These are phyloP conservation scores for Quercus robur DNA, from an alignment of 306 rosid genomes.

Conservation along the genomic window DNA sequence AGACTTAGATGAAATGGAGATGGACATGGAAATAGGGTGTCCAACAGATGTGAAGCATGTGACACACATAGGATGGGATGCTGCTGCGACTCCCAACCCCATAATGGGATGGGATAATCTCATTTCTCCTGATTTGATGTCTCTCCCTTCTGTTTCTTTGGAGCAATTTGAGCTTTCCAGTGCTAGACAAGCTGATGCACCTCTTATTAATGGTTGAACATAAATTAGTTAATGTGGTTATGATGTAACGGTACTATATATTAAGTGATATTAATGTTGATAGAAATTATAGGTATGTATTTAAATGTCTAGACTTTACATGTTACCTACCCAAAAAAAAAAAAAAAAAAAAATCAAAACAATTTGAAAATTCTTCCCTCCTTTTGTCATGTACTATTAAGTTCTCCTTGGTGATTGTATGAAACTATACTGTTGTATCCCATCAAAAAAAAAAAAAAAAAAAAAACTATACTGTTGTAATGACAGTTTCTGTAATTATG, in stretches of 20 bases:
- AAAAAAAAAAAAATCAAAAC: too few species aligned
- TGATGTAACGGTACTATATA: neutral
- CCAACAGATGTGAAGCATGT: conserved; percentile 97
- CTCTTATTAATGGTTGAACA: conserved; percentile 14
- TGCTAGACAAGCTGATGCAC: conserved; percentile 20
- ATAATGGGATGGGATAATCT: conserved; percentile 55
- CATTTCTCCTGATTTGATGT: conserved; percentile 40
- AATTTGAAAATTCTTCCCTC: neutral
- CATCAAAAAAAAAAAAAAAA: too few species aligned
- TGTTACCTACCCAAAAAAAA: too few species aligned
- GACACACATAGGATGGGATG: conserved; percentile 94
- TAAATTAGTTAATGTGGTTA: neutral
- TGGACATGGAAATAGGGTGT: conserved; percentile 85
- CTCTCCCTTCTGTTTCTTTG: conserved; percentile 44
- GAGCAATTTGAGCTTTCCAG: conserved; percentile 25
- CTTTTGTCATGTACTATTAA: neutral
- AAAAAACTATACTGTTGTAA: neutral
- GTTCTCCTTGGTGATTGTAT: neutral
- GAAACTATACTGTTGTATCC: too few species aligned
- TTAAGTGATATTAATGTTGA: neutral
- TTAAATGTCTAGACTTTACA: conserved; percentile 18
- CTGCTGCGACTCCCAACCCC: conserved; percentile 30
- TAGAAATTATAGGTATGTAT: conserved; percentile 3
- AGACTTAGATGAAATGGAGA: conserved; percentile 45
- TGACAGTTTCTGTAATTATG: neutral